Evolutionary conservation across 2,329 filamentous ascomycete species (phyloP).

Genomic region (Stagonosporopsis rhizophila): DNA sequence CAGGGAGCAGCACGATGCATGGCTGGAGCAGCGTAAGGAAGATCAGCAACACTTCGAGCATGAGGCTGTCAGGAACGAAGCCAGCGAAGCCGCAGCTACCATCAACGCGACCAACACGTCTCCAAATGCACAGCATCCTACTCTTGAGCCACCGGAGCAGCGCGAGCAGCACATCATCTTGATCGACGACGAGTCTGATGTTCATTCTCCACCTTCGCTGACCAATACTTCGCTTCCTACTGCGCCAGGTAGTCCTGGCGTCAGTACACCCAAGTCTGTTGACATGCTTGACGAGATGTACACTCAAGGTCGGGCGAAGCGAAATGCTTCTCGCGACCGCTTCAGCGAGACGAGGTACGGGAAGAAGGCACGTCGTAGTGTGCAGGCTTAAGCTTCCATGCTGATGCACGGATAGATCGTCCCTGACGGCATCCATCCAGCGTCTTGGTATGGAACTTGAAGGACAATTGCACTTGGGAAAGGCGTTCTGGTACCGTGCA

Average conservation of each 20-base stretch:
- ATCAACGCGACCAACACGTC: neutral
- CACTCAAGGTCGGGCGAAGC: neutral
- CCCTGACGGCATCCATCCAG: neutral
- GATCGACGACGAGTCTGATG: constrained; percentile 23
- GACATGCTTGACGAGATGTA: neutral
- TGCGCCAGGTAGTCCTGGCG: constrained; percentile 28
- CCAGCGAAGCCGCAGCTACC: neutral
- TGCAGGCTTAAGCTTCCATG: constrained; percentile 7
- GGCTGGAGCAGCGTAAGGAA: constrained; percentile 28
- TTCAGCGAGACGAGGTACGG: constrained; percentile 11
- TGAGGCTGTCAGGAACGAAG: constrained; percentile 11
- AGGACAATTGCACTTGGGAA: neutral
- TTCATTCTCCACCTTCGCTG: constrained; percentile 32
- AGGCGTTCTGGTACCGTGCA: neutral
- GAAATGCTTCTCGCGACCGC: constrained; percentile 8
- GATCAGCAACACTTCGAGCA: constrained; percentile 25
- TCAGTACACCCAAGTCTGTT: constrained; percentile 29
- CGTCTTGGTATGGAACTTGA: neutral
- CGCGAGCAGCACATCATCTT: constrained; percentile 3
- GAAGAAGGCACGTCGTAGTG: constrained; percentile 27
- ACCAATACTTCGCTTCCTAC: constrained; percentile 38
- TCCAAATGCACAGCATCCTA: neutral
- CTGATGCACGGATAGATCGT: constrained; percentile 3
- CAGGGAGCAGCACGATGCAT: constrained; percentile 32
- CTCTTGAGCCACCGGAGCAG: neutral